phyloP scores from a whole-genome alignment of 176 grass and related monocot genomes.

The Otatea glauca region DNA sequence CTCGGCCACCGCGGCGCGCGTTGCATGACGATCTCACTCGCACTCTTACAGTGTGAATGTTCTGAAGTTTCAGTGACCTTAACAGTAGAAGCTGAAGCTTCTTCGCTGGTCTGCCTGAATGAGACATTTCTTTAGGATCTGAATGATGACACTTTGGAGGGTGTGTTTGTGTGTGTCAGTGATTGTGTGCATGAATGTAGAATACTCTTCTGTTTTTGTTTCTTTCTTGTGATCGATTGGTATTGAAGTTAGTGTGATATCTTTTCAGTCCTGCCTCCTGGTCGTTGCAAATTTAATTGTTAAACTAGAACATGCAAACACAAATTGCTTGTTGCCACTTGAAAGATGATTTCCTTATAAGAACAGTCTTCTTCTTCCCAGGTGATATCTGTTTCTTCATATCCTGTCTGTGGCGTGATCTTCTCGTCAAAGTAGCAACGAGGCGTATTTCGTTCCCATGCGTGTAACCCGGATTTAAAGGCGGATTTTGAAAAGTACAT shows the following conservation, averaged over 20 bases:
- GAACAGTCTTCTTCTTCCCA: too few species aligned
- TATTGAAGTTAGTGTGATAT: not conserved
- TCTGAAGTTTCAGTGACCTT: conserved; percentile 1
- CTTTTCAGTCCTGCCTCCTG: not conserved
- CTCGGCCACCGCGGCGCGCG: conserved; percentile 10
- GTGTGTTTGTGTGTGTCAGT: not conserved
- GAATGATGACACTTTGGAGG: not conserved
- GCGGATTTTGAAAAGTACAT: not conserved
- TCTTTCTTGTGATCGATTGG: too few species aligned
- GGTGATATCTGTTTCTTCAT: too few species aligned
- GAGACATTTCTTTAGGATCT: not conserved
- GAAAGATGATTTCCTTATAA: too few species aligned
- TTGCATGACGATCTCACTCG: not conserved
- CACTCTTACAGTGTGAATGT: not conserved
- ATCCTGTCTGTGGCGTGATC: too few species aligned
- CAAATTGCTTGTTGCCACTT: too few species aligned
- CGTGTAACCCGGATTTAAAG: not conserved
- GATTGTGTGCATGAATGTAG: not conserved
- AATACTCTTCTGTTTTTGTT: not conserved
- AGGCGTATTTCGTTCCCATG: not conserved
- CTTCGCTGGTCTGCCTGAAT: not conserved
- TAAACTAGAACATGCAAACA: not conserved
- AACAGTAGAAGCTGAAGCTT: not conserved
- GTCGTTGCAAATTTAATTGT: too few species aligned
- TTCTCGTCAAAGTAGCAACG: not conserved